A percentile compares a stretch with the other conserved stretches of the same genome.
Conservation (phyloP, 78 protist genomes). For the Speleostelium caveatum region DNA sequence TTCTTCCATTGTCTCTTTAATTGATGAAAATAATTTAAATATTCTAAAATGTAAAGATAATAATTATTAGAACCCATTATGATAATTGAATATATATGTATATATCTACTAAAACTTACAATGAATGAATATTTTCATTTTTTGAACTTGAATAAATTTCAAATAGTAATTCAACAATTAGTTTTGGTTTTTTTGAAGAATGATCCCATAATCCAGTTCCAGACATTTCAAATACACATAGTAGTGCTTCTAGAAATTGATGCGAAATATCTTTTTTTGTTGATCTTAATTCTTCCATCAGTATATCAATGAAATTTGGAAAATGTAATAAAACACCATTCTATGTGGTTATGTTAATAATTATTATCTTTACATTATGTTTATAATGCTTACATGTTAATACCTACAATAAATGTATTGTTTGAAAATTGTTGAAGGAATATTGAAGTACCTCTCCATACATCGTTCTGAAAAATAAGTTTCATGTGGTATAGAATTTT, state of each 20-base stretch:
- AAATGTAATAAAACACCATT: background rate
- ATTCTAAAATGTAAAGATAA: too few relatives aligned
- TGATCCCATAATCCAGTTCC: too few relatives aligned
- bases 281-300: background rate
- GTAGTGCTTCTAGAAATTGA: too few relatives aligned
- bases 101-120: too few relatives aligned
- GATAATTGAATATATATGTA: background rate
- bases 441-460: constrained; percentile 43
- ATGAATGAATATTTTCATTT: background rate
- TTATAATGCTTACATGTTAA: background rate
- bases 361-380: background rate
- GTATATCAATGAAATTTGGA: background rate
- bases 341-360: background rate
- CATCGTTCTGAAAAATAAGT: constrained; percentile 29
- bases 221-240: too few relatives aligned
- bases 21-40: too few relatives aligned
- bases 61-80: too few relatives aligned
- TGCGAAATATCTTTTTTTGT: background rate
- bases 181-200: too few relatives aligned
- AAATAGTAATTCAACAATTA: background rate
- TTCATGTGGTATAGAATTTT: background rate
- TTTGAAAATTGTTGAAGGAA: constrained; percentile 13
- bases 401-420: constrained; percentile 21
- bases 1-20: too few relatives aligned
- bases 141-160: background rate